Base-by-base conservation (phyloP, 1,284 basidiomycete genomes). In the Coniophora puteana region DNA sequence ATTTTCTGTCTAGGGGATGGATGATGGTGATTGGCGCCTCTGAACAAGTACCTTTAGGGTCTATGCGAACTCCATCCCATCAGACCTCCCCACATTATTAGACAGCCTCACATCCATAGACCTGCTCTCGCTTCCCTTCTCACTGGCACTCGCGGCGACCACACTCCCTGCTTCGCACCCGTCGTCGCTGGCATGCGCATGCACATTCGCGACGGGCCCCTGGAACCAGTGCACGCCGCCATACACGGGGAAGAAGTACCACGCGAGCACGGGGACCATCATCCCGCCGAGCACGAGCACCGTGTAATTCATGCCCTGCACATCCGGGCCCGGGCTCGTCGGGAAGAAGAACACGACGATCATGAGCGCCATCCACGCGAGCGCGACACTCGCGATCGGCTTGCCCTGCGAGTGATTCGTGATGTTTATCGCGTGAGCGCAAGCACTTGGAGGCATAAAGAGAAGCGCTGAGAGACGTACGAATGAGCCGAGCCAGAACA, bases 401-500 rank as follows among this genome's bases (percentile, higher is more conserved):
- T 31, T 30, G 27, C 59, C 48, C 59, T 63, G 35, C 26, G 27
- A 25, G 1, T 39, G 17, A 35, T 23, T 21, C 10, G 26, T 27
- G 10, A 23, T 29, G 31, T 8, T 3, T 29, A 7, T 24, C 18
- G 12, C 12, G 3, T 4, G 3, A 17, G 13, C 22, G 10, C 7
- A 22, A 24, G 7, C 40, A 27, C 26, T 10, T 27, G 10, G 14
- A 7, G 5, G 21, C 13, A 38, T 3, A 17, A 36, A 11, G 4
- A 4, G 30, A 6, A 11, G 21, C 17, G 44, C 43, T 36, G 3
- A 16, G 25, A 14, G 22, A 46, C 51, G 35, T 24, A 62, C 60
- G 33, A 52, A 46, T 31, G 30, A 16, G 8, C 61, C 61, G 50
- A 72, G 39, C 51, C 52, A 54, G 55, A 73, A 49, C 50, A 61